Evolutionary conservation across 345 rosid genomes (phyloP), one percentile per base, ranked within the genome.

Genomic region (Lumnitzera littorea): DNA sequence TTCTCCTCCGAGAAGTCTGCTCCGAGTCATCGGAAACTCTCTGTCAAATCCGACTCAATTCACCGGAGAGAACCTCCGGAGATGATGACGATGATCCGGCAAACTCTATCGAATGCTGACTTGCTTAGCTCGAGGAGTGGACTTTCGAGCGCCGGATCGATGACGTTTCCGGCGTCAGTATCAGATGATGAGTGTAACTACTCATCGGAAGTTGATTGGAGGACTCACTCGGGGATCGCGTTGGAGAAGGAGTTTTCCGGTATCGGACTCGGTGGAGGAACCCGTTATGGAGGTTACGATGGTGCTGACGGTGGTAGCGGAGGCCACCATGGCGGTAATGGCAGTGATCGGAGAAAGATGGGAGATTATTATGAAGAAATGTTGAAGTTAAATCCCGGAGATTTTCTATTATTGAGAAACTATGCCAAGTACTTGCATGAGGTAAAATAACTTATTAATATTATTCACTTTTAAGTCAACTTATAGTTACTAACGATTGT

Each of bases 341-440:
- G 56, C 53, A 70, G 67, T 13, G 50, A 77, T 24, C 55, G 52
- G 67, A 76, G 72, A 31, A 75, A 71, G 67, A 76, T 91, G n/a
- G 86, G 89, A 12, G 89, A 78, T 15, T 75, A 89, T 74, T 91
- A 91, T 50, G 63, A 57, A 12, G 72, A 83, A 65, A 83, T 87
- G 80, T 25, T 91, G 71, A 83, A 74, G 80, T 74, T 78, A 6
- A 74, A 81, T 60, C 95, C 96, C 0, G 72, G 79, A 8, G 84
- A 89, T 62, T 48, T 89, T 4, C 84, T 91, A 25, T 69, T 91
- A 5, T 55, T 89, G 31, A 70, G 95, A 72, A 91, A 91, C 76
- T 91, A 91, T 74, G 96, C 80, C 11, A 85, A 71, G 59, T 91
- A 66, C 71, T 66, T 91, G 41, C 77, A 83, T 31, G 95, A 91